Evolutionary conservation across 2,329 filamentous ascomycete species (phyloP), one percentile per base, ranked within the genome.

Genomic region (Coniochaeta pulveracea): DNA sequence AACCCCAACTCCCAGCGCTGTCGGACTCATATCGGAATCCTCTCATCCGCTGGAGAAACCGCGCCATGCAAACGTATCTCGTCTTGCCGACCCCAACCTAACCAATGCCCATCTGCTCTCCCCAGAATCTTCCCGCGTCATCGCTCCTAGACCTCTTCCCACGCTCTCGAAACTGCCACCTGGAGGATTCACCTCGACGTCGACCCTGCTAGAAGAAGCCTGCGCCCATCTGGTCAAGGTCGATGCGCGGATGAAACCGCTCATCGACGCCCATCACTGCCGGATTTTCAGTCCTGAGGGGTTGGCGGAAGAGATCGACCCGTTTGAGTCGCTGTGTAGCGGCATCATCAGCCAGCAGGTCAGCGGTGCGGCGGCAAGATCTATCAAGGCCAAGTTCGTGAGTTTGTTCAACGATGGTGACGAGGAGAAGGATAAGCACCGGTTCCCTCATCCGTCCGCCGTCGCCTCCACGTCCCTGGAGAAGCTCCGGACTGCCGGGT

Each of bases 331-430:
- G 37, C 67, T 98, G 21, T 71, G 75, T 24, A 88, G 80, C 54
- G 82, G 86, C 33, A 95, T 98, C 50, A 93, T 96, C 47, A 86
- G 85, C 34, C 91, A 96, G 58, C 91, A 98, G 61, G 89, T 98
- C 14, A 94, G 86, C 1, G 86, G 89, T 12, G 85, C 86, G 5
- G 91, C 91, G 1, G 91, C 91, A 10, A 80, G 75, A 44, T 83
- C 83, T 5, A 96, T 98, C 59, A 88, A 89, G 54, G 72, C 71
- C 32, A 89, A 85, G 42, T 95, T 95, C 52, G 60, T 93, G 14
- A 66, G 63, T 2, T 60, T 95, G 5, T 95, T 94, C 54, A 45
- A 54, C 22, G 48, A 55, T 31, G 38, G 48, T 12, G 47, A 49
- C 27, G 47, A 48, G 15, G 34, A 42, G 5, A 10, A 24, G 29